Base-by-base conservation (phyloP, 2,329 filamentous ascomycete genomes). In the Aschersonia sp. region DNA sequence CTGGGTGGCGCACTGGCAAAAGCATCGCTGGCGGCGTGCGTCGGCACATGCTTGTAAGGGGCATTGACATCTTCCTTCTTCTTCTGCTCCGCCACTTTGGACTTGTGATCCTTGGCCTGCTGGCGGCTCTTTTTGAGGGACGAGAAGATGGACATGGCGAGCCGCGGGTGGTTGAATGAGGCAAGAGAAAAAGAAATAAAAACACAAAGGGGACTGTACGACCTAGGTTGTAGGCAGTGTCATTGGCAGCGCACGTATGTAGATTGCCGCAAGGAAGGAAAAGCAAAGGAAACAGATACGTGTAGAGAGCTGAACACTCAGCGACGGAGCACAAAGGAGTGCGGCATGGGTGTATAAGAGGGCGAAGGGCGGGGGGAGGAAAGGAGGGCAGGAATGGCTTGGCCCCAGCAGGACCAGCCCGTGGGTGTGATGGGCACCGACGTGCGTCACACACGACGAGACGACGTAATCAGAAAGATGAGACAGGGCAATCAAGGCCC, bases 31-130 rank as follows among this genome's bases (percentile, higher is more conserved):
- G 75, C 75, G 31, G 78, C 78, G 57, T 83, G 79, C 11, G 68
- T 79, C n/a, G 78, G 76, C 22, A 78, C 61, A 57, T 82, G 78
- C 46, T 65, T 72, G 60, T 82, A 81, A 10, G 72, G 67, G n/a
- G 63, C 52, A 47, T 53, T 47, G 11, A 50, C 49, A 39, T 61
- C 57, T 51, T 70, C 68, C 42, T 62, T 57, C 46, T 72, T 69
- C 40, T 68, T 62, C 54, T 72, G 68, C 53, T 72, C 70, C 42
- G 63, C 67, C 50, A 68, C 57, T 55, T 74, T 72, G 42, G 67
- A 64, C 40, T 67, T 73, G 50, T 71, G 66, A 45, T 78, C 70
- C 58, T 79, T 77, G 52, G 75, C 72, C 47, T 75, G 71, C 56
- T 75, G 69, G 50, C 71, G 70, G 53, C 71, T 70, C 52, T 64